These are phyloP conservation scores for Galium porrigens DNA, from an alignment of 305 asterid species.

Conservation along the genomic window DNA sequence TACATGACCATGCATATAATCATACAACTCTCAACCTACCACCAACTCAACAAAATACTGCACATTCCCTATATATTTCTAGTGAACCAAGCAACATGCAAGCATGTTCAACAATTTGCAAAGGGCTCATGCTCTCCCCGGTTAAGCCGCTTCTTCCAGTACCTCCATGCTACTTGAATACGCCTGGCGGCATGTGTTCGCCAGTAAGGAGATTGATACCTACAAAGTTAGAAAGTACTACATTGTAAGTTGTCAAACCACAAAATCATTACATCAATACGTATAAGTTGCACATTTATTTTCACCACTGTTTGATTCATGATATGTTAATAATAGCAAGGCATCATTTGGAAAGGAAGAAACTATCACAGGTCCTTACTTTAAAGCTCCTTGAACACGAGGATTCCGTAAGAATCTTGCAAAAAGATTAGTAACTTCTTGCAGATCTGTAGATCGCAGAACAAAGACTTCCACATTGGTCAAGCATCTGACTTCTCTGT, in stretches of 20 bases:
- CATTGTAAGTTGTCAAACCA: not conserved
- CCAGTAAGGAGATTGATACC: slow-evolving; percentile 77
- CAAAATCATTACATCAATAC: not conserved
- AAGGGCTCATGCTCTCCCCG: slow-evolving; percentile 23
- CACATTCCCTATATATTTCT: not conserved
- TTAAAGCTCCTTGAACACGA: slow-evolving; percentile 63
- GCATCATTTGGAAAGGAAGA: not conserved
- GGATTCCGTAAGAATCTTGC: slow-evolving; percentile 52
- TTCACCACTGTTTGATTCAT: not conserved
- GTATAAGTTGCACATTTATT: not conserved
- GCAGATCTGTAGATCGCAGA: slow-evolving; percentile 54
- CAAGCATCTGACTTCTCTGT: slow-evolving; percentile 43
- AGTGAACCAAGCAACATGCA: slow-evolving; percentile 5
- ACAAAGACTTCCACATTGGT: slow-evolving; percentile 63
- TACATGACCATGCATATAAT: not conserved
- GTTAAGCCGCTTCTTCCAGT: slow-evolving; percentile 45
- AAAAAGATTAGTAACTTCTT: slow-evolving; percentile 55
- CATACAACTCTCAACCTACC: not conserved
- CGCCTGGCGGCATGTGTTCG: slow-evolving; percentile 51
- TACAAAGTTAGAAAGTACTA: slow-evolving; percentile 9
- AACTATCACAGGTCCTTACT: slow-evolving; percentile 26
- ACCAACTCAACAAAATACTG: not conserved
- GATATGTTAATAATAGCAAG: not conserved
- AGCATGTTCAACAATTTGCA: not conserved
- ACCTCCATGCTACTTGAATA: slow-evolving; percentile 78